Evolutionary conservation across 495 filamentous ascomycete genomes (phyloP), one percentile per base, ranked within the genome.

Genomic region (Hypoxylon rickii): DNA sequence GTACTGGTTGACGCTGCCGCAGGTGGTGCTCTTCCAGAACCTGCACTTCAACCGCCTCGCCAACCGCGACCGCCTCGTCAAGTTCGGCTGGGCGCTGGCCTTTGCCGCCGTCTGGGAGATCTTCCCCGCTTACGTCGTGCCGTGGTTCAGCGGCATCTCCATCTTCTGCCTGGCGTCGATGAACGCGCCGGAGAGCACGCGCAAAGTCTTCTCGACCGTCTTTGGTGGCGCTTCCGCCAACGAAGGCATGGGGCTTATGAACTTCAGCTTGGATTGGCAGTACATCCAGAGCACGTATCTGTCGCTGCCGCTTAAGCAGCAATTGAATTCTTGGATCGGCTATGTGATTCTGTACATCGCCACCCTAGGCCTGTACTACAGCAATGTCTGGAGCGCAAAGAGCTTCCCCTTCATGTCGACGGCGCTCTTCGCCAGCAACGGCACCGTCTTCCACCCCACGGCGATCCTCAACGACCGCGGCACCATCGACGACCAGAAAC

Each of bases 181-280:
- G 42, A 66, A 78, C 56, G 73, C 68, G 10, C 46, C 54, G 7
- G 10, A 40, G 24, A 39, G 8, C 7, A 57, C 54, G 4, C 45
- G 54, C 7, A 38, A 43, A 33, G 77, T 86, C 2, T 83, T 87
- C 65, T 83, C 82, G 44, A 74, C 73, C 42, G 32, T 85, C 5
- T 86, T 86, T 41, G 83, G 83, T 8, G 83, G 83, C 1, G 65
- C 81, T 0, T 56, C 69, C 3, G 76, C 71, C 19, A 84, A 86
- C 52, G 80, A 73, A 52, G 71, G 71, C 2, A 50, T 73, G 72
- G 81, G 81, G 0, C 53, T 82, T 1, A 70, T 84, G 20, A 70
- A 63, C 18, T 37, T 83, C 18, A 71, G 69, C 2, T 73, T 84
- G 7, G 81, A 84, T 64, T 84, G 81, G 81, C 78, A 84, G 66